A percentile compares a stretch with the other conserved stretches of the same genome.
Evolutionary conservation across 2,329 filamentous ascomycete genomes (phyloP).

Genomic region (Fusarium chaquense): DNA sequence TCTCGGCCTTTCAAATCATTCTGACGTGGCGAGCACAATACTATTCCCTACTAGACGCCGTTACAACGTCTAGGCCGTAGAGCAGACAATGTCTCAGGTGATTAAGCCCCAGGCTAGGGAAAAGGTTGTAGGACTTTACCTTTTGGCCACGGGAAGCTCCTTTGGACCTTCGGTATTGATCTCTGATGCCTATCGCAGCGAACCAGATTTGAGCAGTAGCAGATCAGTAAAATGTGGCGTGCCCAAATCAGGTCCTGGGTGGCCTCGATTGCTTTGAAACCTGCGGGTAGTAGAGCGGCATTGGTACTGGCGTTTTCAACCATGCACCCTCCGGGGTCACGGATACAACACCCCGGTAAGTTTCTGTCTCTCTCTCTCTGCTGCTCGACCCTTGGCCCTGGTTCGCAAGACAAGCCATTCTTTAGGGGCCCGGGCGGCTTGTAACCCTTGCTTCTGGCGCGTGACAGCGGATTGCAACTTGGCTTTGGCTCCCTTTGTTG

Average conservation of each 20-base stretch:
- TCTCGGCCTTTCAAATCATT: slow-evolving; percentile 24
- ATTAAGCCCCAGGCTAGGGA: background rate
- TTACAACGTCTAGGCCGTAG: slow-evolving; percentile 25
- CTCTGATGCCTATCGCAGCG: slow-evolving; percentile 25
- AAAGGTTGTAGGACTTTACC: slow-evolving; percentile 10
- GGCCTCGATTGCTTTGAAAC: slow-evolving; percentile 42
- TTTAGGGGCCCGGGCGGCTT: slow-evolving; percentile 22
- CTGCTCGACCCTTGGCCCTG: slow-evolving; percentile 11
- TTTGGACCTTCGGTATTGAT: slow-evolving; percentile 30
- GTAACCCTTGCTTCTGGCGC: slow-evolving; percentile 43
- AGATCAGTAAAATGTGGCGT: slow-evolving; percentile 32
- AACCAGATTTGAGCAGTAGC: slow-evolving; percentile 40
- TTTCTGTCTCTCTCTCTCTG: slow-evolving; percentile 6
- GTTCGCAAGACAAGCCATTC: slow-evolving; percentile 28
- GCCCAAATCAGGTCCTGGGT: slow-evolving; percentile 42
- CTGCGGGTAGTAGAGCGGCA: slow-evolving; percentile 31
- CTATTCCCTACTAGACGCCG: slow-evolving; percentile 22
- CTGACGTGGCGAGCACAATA: slow-evolving; percentile 40
- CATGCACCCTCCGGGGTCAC: slow-evolving; percentile 13
- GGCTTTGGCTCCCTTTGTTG: slow-evolving; percentile 3
- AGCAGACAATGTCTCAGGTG: slow-evolving; percentile 22
- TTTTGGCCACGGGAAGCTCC: slow-evolving; percentile 41
- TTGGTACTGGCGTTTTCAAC: slow-evolving; percentile 27
- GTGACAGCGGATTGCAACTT: slow-evolving; percentile 38
- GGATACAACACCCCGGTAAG: slow-evolving; percentile 22